Base-by-base conservation (phyloP, 805 yeast species). In the Cyberlindnera amylophila region DNA sequence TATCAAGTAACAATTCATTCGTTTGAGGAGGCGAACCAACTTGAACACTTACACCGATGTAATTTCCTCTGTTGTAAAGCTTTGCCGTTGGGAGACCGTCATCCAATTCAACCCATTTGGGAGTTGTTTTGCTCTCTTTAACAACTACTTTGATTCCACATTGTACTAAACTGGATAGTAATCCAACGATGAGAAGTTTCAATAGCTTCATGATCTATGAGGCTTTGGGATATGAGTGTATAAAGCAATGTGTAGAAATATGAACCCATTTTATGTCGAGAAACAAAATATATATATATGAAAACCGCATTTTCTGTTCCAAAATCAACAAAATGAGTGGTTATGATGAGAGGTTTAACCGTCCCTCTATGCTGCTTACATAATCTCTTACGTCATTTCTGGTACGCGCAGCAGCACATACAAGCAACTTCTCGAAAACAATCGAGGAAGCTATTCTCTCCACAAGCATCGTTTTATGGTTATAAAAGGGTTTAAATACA, bases 1-100 rank as follows among this genome's bases (percentile, higher is more conserved):
- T 66, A 38, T 65, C 70, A 2, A 66, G 34, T 27, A 64, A 43
- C 7, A 64, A 54, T 24, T 53, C 55, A 3, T 62, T 45, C 3
- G 42, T 38, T 35, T 62, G 65, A 3, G 52, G 38, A 1, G 59
- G 59, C 1, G 44, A 43, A 0, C 59, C 61, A 8, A 54, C 17
- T 11, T 36, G 38, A 8, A 32, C 44, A 18, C 14, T 27, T 3
- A 46, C 27, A 7, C 46, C 32, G 14, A 47, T 14, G 18, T 32
- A 48, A 6, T 41, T 32, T 1, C 41, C 48, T 16, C 42, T 42
- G 31, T 49, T 48, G 16, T 27, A 17, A 4, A 56, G 12, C 11
- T 13, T 17, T 2, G 39, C 39, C 3, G 21, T 12, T 4, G 40
- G 35, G 8, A 36, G 2, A 2, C 41, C 42, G 19, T 39, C 36